Percentiles rank a stretch among this genome's conserved stretches.
These are phyloP conservation scores for Monotropa hypopitys DNA, from an alignment of 179 eudicot genomes.

Conservation along the genomic window DNA sequence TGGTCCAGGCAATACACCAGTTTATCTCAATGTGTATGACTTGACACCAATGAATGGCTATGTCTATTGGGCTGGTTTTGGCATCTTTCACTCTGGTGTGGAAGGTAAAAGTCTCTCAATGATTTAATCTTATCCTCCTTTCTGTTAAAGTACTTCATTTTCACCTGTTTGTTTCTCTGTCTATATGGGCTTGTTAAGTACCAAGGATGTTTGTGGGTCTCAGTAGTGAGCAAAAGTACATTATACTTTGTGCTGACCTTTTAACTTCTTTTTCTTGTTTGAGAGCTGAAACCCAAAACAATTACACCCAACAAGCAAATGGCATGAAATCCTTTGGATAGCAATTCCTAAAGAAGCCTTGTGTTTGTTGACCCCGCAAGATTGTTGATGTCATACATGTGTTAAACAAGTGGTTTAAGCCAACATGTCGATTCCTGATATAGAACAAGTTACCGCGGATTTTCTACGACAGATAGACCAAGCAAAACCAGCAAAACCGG, in stretches of 20 bases:
- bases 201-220: neutral
- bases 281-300: neutral
- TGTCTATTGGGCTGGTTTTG: constrained; percentile 91
- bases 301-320: neutral
- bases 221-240: neutral
- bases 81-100: constrained; percentile 94
- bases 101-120: constrained; percentile 49
- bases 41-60: constrained; percentile 66
- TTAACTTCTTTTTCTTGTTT: neutral
- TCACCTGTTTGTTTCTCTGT: neutral
- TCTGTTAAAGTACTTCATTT: neutral
- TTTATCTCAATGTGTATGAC: constrained; percentile 85
- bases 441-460: too few species aligned
- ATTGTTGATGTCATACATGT: neutral
- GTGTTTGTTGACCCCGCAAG: neutral
- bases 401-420: neutral
- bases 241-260: neutral
- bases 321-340: neutral
- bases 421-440: neutral
- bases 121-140: constrained; percentile 6
- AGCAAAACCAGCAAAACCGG: too few species aligned
- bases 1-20: constrained; percentile 58
- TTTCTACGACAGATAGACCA: too few species aligned
- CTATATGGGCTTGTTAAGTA: neutral
- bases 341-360: neutral